Evolutionary conservation across 805 yeast genomes (phyloP).

Genomic region (Ascoidea rubescens): DNA sequence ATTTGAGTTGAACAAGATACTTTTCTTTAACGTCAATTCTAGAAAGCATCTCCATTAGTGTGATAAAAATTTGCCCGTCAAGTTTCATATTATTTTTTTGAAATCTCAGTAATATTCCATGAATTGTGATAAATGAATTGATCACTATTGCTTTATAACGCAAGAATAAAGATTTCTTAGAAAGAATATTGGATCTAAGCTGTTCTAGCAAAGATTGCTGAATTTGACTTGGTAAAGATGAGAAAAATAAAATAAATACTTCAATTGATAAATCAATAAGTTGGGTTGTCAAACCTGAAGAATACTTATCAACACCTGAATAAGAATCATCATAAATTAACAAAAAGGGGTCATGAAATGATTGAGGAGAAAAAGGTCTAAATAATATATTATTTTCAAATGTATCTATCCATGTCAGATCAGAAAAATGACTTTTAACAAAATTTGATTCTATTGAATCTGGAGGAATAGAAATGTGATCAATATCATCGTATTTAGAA

Average conservation of each 20-base stretch:
- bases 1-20: slow-evolving; percentile 29
- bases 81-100: slow-evolving; percentile 9
- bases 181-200: slow-evolving; percentile 40
- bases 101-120: slow-evolving; percentile 27
- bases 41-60: slow-evolving; percentile 37
- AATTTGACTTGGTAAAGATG: slow-evolving; percentile 58
- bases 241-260: slow-evolving; percentile 57
- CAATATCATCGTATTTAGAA: slow-evolving; percentile 8
- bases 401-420: slow-evolving; percentile 12
- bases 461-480: slow-evolving; percentile 9
- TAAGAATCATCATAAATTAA: slow-evolving; percentile 16
- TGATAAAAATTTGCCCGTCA: slow-evolving; percentile 25
- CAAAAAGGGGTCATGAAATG: slow-evolving; percentile 9
- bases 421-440: slow-evolving; percentile 16
- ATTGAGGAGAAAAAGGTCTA: slow-evolving; percentile 11
- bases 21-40: slow-evolving; percentile 25
- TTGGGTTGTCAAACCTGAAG: slow-evolving; percentile 34
- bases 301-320: slow-evolving; percentile 19
- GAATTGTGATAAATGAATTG: slow-evolving; percentile 52
- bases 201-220: slow-evolving; percentile 84
- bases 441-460: slow-evolving; percentile 19
- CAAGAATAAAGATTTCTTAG: slow-evolving; percentile 16
- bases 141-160: slow-evolving; percentile 35
- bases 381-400: slow-evolving; percentile 13
- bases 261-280: slow-evolving; percentile 71